These are phyloP conservation scores for Xylaria cubensis DNA, from an alignment of 495 filamentous ascomycete species.

Conservation along the genomic window DNA sequence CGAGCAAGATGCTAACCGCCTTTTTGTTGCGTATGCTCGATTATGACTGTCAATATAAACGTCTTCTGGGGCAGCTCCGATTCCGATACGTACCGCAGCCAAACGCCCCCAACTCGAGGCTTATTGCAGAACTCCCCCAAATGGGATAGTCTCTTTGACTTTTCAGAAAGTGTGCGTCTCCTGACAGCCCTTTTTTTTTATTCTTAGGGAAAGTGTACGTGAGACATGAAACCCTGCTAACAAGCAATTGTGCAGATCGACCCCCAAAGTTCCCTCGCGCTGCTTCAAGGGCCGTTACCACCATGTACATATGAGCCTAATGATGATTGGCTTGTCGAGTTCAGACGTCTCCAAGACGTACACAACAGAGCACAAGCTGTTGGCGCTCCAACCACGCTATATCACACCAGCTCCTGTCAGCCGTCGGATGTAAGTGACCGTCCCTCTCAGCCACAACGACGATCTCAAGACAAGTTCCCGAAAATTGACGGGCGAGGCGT, in stretches of 20 bases:
- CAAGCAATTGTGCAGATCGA: neutral
- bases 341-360: slow-evolving; percentile 4
- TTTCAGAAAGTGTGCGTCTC: slow-evolving; percentile 7
- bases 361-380: neutral
- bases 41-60: neutral
- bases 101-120: neutral
- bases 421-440: neutral
- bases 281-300: neutral
- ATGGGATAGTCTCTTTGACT: slow-evolving; percentile 11
- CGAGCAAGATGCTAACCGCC: neutral
- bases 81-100: neutral
- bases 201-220: neutral
- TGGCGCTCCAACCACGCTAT: neutral
- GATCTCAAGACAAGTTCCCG: neutral
- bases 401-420: neutral
- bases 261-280: neutral
- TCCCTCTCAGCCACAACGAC: neutral
- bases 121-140: neutral
- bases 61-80: slow-evolving; percentile 1
- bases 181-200: neutral
- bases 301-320: neutral
- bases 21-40: too few relatives aligned
- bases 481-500: neutral
- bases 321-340: neutral
- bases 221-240: neutral